Evolutionary conservation across 331 rosid species (phyloP).

Genomic region (Saraca asoca): DNA sequence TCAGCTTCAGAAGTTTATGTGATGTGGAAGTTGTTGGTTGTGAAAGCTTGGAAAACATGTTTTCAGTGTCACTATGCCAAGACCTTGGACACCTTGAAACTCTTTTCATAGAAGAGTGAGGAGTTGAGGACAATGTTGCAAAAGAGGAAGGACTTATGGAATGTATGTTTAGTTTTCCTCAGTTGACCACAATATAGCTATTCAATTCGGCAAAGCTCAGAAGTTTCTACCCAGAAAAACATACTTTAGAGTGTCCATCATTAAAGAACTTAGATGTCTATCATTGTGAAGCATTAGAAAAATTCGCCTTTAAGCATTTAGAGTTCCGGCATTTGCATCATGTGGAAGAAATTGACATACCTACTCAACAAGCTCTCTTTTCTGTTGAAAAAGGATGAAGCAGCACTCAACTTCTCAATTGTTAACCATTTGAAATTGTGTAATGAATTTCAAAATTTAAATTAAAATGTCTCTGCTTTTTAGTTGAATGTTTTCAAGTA

Average conservation of each 20-base stretch:
- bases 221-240: conserved; percentile 27
- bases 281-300: background rate
- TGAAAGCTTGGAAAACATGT: conserved; percentile 19
- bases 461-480: no score
- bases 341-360: background rate
- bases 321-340: background rate
- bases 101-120: conserved; percentile 31
- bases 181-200: background rate
- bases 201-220: conserved; percentile 22
- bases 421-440: background rate
- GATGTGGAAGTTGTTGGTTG: conserved; percentile 22
- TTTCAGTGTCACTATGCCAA: conserved; percentile 32
- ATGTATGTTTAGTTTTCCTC: conserved; percentile 12
- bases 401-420: background rate
- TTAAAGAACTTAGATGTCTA: background rate
- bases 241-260: conserved; percentile 29
- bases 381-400: background rate
- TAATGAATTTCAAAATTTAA: background rate
- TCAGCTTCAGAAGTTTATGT: conserved; percentile 19
- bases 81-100: conserved; percentile 11
- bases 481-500: no score
- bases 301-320: background rate
- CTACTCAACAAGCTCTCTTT: background rate
- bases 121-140: conserved; percentile 31
- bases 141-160: conserved; percentile 12